Evolutionary conservation across 176 grass and related monocot species (phyloP).

Genomic region (Avena eriantha): DNA sequence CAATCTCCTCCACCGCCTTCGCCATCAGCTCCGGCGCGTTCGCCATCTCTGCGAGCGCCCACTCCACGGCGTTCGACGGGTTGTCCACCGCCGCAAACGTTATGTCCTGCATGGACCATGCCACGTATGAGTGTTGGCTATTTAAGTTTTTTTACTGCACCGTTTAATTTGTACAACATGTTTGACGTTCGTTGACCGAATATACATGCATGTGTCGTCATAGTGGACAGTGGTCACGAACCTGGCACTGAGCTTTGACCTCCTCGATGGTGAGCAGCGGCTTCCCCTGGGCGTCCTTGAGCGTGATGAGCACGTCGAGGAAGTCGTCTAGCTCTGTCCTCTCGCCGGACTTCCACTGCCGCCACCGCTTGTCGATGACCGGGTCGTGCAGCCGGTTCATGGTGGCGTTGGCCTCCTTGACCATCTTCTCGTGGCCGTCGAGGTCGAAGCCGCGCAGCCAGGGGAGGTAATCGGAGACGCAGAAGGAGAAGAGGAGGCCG

Average conservation of each 20-base stretch:
- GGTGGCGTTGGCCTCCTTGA: conserved; percentile 26
- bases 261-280: conserved; percentile 19
- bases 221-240: not conserved
- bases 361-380: conserved; percentile 39
- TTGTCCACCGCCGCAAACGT: conserved; percentile 27
- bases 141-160: too few relatives aligned
- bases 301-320: conserved; percentile 31
- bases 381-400: conserved; percentile 44
- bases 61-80: conserved; percentile 37
- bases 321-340: conserved; percentile 30
- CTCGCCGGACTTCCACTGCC: conserved; percentile 36
- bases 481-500: conserved; percentile 40
- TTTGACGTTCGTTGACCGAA: too few relatives aligned
- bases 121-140: too few relatives aligned
- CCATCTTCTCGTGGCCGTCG: conserved; percentile 46
- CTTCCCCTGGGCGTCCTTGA: not conserved
- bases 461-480: conserved; percentile 58
- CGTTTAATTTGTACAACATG: too few relatives aligned
- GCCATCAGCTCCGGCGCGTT: conserved; percentile 10
- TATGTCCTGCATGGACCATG: conserved; percentile 10
- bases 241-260: conserved; percentile 33
- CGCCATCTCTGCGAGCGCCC: conserved; percentile 31
- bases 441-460: conserved; percentile 48
- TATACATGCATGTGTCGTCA: too few relatives aligned
- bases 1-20: conserved; percentile 35